Evolutionary conservation across 352 stramenopile genomes (phyloP), one percentile per base, ranked within the genome.

Genomic region (Pythium plurisporium): DNA sequence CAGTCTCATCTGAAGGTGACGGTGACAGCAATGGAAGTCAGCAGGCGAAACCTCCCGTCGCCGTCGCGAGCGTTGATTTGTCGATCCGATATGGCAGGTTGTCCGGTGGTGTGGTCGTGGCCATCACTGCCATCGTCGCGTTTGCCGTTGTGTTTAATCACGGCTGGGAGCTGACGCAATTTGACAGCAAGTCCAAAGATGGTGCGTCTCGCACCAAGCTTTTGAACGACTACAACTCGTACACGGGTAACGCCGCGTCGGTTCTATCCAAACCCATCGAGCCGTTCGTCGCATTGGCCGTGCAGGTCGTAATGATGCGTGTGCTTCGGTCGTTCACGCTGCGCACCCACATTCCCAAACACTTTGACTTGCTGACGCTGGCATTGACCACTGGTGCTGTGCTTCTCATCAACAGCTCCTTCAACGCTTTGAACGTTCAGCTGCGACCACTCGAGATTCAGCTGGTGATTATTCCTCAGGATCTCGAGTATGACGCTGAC

Each of bases 201-300:
- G 48, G 30, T 5, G 20, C 25, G 9, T 10, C 26, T 30, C 55
- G 38, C 7, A 55, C 36, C 5, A 5, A 45, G 26, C 45, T 70
- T 7, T 51, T 70, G 2, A 38, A 69, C 38, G 17, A 54, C n/a
- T 69, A 69, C 61, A 69, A 69, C 56, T 65, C 55, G 43, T 61
- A 59, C 50, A 38, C 25, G 1, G 55, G 49, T 34, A 69, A 58
- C 38, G 17, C 65, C 17, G 49, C 55, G 26, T 65, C 62, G 5
- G n/a, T 46, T 10, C 37, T 58, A 9, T 43, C 22, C 20, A 65
- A 57, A 23, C 62, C 56, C 9, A 19, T 69, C 22, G 55, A 62
- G 23, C 22, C 54, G 9, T 57, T 69, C 34, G 19, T 59, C 8
- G 26, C 19, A 6, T 43, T 64, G 17, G 15, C 42, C 9, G 33